phyloP scores from a whole-genome alignment of 2,329 filamentous ascomycete genomes.

The Alternaria conjuncta region DNA sequence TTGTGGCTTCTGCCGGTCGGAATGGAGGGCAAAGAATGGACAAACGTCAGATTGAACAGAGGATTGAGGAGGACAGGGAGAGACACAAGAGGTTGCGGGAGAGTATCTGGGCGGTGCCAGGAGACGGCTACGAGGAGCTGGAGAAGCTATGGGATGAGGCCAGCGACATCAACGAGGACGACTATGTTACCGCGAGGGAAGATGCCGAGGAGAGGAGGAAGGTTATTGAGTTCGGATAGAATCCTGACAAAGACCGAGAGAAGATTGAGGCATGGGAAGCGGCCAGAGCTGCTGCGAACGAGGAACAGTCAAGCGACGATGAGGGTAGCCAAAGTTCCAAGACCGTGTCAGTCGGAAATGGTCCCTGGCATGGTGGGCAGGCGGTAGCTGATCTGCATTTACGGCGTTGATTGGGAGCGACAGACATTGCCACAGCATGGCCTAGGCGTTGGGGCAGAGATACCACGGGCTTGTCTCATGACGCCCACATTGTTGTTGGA shows the following conservation, averaged over 20 bases:
- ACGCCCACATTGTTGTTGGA: slow-evolving; percentile 25
- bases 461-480: slow-evolving; percentile 31
- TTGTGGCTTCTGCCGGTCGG: slow-evolving; percentile 7
- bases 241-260: not conserved
- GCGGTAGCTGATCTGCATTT: slow-evolving; percentile 2
- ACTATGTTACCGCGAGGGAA: slow-evolving; percentile 77
- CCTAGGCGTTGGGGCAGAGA: slow-evolving; percentile 39
- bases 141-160: slow-evolving; percentile 84
- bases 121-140: slow-evolving; percentile 69
- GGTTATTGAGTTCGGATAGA: slow-evolving; percentile 51
- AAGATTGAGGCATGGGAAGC: not conserved
- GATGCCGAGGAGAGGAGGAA: slow-evolving; percentile 66
- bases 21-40: slow-evolving; percentile 65
- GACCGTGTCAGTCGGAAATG: not conserved
- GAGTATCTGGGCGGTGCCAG: slow-evolving; percentile 87
- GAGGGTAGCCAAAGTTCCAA: not conserved
- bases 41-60: slow-evolving; percentile 89
- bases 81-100: slow-evolving; percentile 90
- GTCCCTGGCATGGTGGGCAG: not conserved
- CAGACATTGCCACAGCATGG: slow-evolving; percentile 18
- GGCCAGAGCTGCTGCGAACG: not conserved
- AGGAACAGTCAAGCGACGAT: not conserved
- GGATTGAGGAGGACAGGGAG: slow-evolving; percentile 96
- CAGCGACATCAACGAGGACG: slow-evolving; percentile 86
- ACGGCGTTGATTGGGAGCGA: slow-evolving; percentile 2